These are phyloP conservation scores for Trichophyton rubrum DNA, from an alignment of 2,329 filamentous ascomycete species.

Conservation along the genomic window DNA sequence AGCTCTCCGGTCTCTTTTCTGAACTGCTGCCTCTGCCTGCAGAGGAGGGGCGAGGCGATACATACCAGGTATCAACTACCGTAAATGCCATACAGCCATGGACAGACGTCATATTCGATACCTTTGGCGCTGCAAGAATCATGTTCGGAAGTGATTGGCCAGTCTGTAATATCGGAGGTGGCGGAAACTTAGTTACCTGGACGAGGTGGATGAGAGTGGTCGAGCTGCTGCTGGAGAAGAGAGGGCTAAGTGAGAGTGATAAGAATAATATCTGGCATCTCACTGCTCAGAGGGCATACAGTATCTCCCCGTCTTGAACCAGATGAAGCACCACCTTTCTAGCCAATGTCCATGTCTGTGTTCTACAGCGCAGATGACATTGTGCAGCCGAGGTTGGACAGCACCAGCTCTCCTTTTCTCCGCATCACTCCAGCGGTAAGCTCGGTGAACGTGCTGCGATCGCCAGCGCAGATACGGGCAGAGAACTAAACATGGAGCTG, in stretches of 20 bases:
- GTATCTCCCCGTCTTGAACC: conserved; percentile 10
- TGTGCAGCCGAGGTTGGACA: neutral
- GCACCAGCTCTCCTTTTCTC: neutral
- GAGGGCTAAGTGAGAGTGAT: conserved; percentile 46
- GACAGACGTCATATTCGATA: conserved; percentile 57
- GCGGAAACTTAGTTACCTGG: conserved; percentile 52
- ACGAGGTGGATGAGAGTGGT: conserved; percentile 62
- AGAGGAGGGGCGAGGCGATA: conserved; percentile 24
- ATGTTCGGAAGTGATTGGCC: conserved; percentile 96
- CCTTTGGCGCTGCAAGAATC: conserved; percentile 58
- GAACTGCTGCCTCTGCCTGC: conserved; percentile 50
- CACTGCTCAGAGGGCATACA: conserved; percentile 61
- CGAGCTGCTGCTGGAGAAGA: conserved; percentile 45
- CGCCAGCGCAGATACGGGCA: neutral
- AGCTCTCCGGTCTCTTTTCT: conserved; percentile 75
- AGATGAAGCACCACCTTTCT: too few relatives aligned
- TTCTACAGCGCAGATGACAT: neutral
- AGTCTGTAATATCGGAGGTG: conserved; percentile 61
- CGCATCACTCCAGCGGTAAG: neutral
- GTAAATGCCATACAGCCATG: conserved; percentile 56
- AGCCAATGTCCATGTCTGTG: neutral
- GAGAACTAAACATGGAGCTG: neutral
- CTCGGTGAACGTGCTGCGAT: neutral
- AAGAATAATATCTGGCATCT: conserved; percentile 57
- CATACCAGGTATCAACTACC: conserved; percentile 30